These are phyloP conservation scores for Fusarium tjaetaba DNA, from an alignment of 2,329 filamentous ascomycete genomes.

Conservation along the genomic window DNA sequence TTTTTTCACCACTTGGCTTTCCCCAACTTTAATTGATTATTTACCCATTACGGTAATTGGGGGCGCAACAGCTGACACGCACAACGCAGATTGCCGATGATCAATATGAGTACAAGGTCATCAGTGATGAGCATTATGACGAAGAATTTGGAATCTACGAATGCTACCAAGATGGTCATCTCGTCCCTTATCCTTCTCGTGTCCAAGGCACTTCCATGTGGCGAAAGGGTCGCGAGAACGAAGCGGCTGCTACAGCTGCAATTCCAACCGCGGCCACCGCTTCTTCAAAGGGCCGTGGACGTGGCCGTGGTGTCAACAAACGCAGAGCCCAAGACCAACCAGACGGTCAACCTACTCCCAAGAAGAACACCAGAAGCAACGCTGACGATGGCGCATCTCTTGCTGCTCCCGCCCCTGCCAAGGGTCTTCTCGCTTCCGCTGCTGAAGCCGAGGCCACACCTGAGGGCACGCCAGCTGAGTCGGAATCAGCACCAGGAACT, in stretches of 20 bases:
- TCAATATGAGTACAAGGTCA: constrained; percentile 57
- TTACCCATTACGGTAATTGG: constrained; percentile 10
- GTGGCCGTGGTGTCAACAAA: constrained; percentile 54
- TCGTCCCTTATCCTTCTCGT: constrained; percentile 58
- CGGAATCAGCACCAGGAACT: constrained; percentile 50
- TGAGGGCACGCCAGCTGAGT: constrained; percentile 49
- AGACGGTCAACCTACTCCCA: constrained; percentile 60
- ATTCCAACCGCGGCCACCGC: constrained; percentile 41
- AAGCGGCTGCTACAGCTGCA: constrained; percentile 49
- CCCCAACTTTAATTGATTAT: constrained; percentile 24
- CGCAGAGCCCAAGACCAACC: constrained; percentile 61
- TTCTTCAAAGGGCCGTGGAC: constrained; percentile 46
- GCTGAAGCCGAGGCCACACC: constrained; percentile 50
- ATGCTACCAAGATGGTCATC: constrained; percentile 52
- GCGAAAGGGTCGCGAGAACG: constrained; percentile 50
- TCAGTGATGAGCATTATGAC: constrained; percentile 56
- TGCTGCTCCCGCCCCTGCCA: constrained; percentile 46
- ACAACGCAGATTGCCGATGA: constrained; percentile 53
- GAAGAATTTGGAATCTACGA: constrained; percentile 56
- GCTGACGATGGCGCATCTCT: constrained; percentile 45
- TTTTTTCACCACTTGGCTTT: constrained; percentile 30
- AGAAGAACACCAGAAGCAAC: constrained; percentile 55
- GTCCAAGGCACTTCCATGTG: constrained; percentile 56
- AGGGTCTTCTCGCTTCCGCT: constrained; percentile 53
- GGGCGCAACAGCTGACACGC: constrained; percentile 32